Evolutionary conservation across 305 asterid genomes (phyloP).

Genomic region (Ruellia speciosa): DNA sequence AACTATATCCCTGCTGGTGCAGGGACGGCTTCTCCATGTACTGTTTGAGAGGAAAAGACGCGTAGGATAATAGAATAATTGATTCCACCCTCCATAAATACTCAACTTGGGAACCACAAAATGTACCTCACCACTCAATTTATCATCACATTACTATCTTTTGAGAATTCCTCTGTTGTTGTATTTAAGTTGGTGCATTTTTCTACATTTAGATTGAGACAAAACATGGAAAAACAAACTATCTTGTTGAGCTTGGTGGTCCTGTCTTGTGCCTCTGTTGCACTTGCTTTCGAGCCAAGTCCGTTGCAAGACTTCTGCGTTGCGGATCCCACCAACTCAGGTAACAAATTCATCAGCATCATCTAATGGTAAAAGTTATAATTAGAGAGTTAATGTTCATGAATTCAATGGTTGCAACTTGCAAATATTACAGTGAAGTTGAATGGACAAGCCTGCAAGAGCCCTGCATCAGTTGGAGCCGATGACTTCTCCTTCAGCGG

Average conservation of each 20-base stretch:
- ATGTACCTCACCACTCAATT: neutral
- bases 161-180: no score
- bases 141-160: neutral
- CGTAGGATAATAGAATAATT: neutral
- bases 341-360: neutral
- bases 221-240: neutral
- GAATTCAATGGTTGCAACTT: neutral
- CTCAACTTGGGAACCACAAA: neutral
- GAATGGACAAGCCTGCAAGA: slow-evolving; percentile 21
- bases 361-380: neutral
- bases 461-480: slow-evolving; percentile 14
- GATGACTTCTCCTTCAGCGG: slow-evolving; percentile 20
- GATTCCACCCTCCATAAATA: neutral
- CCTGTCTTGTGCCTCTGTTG: slow-evolving; percentile 1
- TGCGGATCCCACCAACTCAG: slow-evolving; percentile 2
- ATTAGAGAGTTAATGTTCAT: neutral
- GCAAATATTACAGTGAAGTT: slow-evolving; percentile 13
- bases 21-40: neutral
- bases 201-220: no score
- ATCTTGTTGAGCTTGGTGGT: neutral
- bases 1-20: neutral
- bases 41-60: no score
- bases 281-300: slow-evolving; percentile 13
- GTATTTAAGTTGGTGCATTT: no score
- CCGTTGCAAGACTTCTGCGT: slow-evolving; percentile 22